Evolutionary conservation across 2,329 filamentous ascomycete genomes (phyloP).

Genomic region (Ophioceras dolichostomum): DNA sequence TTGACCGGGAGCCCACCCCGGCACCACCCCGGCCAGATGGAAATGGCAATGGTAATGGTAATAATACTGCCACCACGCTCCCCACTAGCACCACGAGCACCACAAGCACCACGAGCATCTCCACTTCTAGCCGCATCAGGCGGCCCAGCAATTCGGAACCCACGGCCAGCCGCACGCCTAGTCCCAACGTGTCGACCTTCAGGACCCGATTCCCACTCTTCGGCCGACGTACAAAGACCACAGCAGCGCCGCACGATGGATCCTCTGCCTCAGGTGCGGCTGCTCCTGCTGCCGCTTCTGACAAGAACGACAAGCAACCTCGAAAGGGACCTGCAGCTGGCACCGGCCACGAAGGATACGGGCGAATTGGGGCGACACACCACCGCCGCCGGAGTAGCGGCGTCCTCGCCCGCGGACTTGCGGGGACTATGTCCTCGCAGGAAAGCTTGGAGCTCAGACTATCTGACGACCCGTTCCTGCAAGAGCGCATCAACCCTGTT

Average conservation of each 20-base stretch:
- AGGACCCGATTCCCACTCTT: slow-evolving; percentile 67
- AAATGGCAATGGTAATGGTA: no score
- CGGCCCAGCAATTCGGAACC: slow-evolving; percentile 3
- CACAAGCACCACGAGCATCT: no score
- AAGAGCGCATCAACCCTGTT: slow-evolving; percentile 52
- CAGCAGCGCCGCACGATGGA: no score
- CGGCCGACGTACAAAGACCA: slow-evolving; percentile 55
- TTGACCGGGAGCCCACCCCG: slow-evolving; percentile 22
- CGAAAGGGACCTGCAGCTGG: slow-evolving; percentile 78
- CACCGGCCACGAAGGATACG: slow-evolving; percentile 88
- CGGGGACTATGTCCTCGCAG: slow-evolving; percentile 32
- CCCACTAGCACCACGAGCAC: no score
- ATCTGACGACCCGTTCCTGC: slow-evolving; percentile 42
- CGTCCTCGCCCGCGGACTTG: slow-evolving; percentile 29
- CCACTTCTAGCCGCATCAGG: no score
- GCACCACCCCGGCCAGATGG: slow-evolving; percentile 9
- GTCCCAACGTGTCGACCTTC: slow-evolving; percentile 44
- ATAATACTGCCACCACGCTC: no score
- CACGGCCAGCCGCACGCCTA: slow-evolving; percentile 30
- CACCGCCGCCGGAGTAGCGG: slow-evolving; percentile 52
- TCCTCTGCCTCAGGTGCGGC: no score
- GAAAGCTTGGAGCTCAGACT: slow-evolving; percentile 34
- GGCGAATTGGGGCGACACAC: slow-evolving; percentile 40
- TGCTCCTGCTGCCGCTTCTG: no score
- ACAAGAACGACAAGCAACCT: slow-evolving; percentile 44